Percentiles rank a stretch among this genome's conserved stretches.
phyloP scores from a whole-genome alignment of 768 basidiomycete genomes.

The Tricholoma flavovirens region DNA sequence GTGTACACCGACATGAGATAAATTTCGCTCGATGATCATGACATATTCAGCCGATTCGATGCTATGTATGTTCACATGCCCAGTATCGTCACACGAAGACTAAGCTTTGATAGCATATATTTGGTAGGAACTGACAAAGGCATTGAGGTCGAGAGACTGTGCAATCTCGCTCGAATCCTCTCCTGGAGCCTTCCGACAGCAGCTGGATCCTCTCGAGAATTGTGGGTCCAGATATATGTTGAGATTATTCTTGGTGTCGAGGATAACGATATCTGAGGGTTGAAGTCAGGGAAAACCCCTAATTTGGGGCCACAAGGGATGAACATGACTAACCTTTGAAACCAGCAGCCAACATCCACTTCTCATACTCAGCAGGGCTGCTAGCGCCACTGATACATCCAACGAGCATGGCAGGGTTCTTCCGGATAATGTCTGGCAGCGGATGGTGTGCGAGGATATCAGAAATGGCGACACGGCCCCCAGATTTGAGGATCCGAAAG shows the following conservation, averaged over 20 bases:
- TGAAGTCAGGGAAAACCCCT: background rate
- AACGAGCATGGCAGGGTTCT: constrained; percentile 36
- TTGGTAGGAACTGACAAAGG: background rate
- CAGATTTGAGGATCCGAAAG: constrained; percentile 46
- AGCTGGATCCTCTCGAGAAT: background rate
- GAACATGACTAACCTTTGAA: background rate
- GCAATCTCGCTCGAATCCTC: background rate
- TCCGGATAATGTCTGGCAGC: constrained; percentile 36
- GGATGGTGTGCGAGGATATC: constrained; percentile 45
- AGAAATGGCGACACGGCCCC: constrained; percentile 46
- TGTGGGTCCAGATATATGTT: background rate
- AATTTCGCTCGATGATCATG: too few relatives aligned
- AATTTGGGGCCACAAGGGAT: background rate
- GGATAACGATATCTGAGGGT: constrained; percentile 33
- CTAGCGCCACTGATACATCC: constrained; percentile 46
- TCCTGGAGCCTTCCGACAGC: background rate
- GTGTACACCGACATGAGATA: too few relatives aligned
- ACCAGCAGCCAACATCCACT: constrained; percentile 30
- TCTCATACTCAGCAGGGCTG: constrained; percentile 30
- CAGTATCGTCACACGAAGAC: background rate
- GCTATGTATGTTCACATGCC: background rate
- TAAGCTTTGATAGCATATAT: background rate
- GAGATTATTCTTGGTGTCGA: constrained; percentile 37
- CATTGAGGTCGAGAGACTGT: background rate
- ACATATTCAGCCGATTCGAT: too few relatives aligned